Conservation (phyloP, 345 rosid species). For the Salix dunnii region DNA sequence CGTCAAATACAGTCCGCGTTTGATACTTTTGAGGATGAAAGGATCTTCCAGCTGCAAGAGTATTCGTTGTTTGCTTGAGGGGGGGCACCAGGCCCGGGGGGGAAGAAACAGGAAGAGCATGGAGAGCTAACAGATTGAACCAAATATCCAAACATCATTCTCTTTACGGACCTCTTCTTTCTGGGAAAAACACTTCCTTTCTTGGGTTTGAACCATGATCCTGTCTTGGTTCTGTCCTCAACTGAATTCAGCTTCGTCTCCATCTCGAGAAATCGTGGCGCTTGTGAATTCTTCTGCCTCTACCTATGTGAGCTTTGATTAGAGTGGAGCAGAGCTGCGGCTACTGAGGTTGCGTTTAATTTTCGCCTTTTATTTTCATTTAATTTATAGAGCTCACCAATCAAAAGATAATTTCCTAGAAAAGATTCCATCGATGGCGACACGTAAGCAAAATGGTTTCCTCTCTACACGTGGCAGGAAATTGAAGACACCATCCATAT, state of each 20-base stretch:
- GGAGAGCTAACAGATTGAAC: conserved; percentile 11
- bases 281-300: too few species aligned
- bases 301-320: too few species aligned
- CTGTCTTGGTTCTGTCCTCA: neutral
- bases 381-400: neutral
- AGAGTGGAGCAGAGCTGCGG: too few species aligned
- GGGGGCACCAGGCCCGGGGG: neutral
- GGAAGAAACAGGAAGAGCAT: conserved; percentile 1
- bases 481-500: neutral
- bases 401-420: neutral
- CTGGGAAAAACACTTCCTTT: conserved; percentile 39
- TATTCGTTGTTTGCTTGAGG: neutral
- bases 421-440: neutral
- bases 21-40: neutral
- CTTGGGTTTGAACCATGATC: neutral
- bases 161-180: conserved; percentile 44
- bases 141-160: conserved; percentile 27
- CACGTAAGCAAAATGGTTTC: too few species aligned
- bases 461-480: neutral
- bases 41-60: neutral
- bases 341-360: too few species aligned
- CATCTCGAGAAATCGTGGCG: neutral
- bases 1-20: neutral
- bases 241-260: neutral
- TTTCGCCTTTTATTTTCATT: neutral